Conservation (phyloP, 139 green algal genomes). For the Micractinium sp. region DNA sequence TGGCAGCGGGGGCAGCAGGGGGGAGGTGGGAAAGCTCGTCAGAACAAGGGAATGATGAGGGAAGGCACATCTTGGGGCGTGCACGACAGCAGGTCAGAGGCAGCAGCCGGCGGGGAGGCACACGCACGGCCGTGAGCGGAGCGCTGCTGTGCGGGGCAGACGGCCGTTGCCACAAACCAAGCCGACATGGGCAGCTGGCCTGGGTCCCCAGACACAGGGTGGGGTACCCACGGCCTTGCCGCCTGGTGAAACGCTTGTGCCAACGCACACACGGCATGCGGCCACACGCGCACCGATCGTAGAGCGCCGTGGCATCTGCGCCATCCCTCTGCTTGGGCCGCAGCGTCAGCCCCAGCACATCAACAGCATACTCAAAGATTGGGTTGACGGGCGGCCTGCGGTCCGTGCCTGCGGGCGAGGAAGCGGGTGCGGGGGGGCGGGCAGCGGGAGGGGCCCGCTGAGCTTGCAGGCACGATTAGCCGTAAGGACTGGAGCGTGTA, state of each 20-base stretch:
- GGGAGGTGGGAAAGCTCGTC: no score
- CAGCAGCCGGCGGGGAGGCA: no score
- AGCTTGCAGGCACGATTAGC: no score
- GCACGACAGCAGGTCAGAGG: not conserved
- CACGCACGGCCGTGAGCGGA: not conserved
- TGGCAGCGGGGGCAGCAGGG: not conserved
- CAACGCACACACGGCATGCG: no score
- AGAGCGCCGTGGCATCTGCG: not conserved
- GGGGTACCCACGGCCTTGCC: no score
- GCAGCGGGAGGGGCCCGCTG: no score
- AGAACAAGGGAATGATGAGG: not conserved
- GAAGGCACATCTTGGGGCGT: not conserved
- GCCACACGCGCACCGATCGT: constrained; percentile 30
- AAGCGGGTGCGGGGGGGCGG: no score
- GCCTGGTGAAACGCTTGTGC: no score
- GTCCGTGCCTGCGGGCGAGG: constrained; percentile 8
- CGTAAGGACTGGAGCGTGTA: no score
- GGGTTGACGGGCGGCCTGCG: constrained; percentile 39
- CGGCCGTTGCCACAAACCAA: no score
- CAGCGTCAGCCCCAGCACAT: constrained; percentile 36
- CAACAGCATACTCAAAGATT: constrained; percentile 11
- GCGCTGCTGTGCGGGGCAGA: not conserved
- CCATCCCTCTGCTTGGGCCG: constrained; percentile 32
- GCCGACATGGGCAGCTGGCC: no score
- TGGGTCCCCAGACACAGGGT: no score